Conservation (phyloP, 768 basidiomycete species). For the Tubosaeta sp. region DNA sequence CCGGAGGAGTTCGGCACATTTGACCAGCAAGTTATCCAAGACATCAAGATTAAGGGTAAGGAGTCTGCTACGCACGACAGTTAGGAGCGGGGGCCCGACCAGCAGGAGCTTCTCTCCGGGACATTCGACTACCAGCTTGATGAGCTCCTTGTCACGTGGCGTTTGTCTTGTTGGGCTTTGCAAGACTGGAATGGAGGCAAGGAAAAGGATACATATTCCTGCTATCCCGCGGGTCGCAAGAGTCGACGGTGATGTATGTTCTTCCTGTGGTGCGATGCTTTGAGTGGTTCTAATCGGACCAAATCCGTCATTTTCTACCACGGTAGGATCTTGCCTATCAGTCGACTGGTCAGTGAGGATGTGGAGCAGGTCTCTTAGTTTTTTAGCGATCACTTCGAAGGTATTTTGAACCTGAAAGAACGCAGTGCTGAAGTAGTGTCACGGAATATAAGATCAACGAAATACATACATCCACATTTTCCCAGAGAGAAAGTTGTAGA, state of each 20-base stretch:
- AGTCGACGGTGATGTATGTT: constrained; percentile 25
- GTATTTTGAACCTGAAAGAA: constrained; percentile 50
- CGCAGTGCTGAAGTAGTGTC: not conserved
- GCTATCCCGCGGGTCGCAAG: constrained; percentile 35
- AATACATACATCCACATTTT: constrained; percentile 58
- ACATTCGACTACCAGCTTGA: constrained; percentile 47
- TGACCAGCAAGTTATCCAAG: constrained; percentile 50
- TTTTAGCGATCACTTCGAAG: constrained; percentile 28
- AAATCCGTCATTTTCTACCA: constrained; percentile 55
- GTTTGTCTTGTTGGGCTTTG: constrained; percentile 55
- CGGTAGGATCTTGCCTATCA: constrained; percentile 21
- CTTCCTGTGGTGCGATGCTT: constrained; percentile 29
- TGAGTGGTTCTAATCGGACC: constrained; percentile 44
- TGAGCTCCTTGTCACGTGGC: constrained; percentile 58
- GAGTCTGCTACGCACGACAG: constrained; percentile 49
- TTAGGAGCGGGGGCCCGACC: constrained; percentile 53
- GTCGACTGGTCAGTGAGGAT: constrained; percentile 23
- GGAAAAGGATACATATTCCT: constrained; percentile 54
- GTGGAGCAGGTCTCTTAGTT: constrained; percentile 42
- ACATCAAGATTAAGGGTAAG: constrained; percentile 50
- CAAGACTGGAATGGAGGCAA: constrained; percentile 59
- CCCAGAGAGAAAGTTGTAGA: constrained; percentile 62
- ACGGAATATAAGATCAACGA: not conserved
- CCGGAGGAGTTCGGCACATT: constrained; percentile 48
- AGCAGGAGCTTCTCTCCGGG: constrained; percentile 54